Percentiles rank a stretch among this genome's conserved stretches.
Evolutionary conservation across 495 filamentous ascomycete genomes (phyloP).

Genomic region (Xylaria palmicola): DNA sequence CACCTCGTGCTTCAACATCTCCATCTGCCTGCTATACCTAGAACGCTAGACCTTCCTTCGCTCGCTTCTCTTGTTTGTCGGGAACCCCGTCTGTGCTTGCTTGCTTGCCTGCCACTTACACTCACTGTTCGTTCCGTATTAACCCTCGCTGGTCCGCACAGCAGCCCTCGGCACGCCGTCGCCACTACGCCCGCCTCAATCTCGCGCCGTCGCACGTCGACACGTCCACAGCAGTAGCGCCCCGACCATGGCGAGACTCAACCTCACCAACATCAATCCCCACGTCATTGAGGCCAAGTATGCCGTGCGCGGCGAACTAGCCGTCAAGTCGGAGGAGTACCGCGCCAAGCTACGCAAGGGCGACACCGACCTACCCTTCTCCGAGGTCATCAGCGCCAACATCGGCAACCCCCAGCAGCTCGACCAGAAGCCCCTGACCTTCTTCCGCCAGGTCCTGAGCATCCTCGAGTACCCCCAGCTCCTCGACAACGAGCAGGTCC

Average conservation of each 20-base stretch:
- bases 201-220: conserved; percentile 15
- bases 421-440: conserved; percentile 97
- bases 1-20: neutral
- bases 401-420: conserved; percentile 99
- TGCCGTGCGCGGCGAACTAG: conserved; percentile 93
- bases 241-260: conserved; percentile 60
- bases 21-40: too few relatives aligned
- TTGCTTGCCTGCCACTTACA: too few relatives aligned
- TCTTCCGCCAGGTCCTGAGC: conserved; percentile 96
- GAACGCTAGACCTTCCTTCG: neutral
- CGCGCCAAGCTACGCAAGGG: conserved; percentile 61
- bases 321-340: conserved; percentile 85
- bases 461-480: conserved; percentile 86
- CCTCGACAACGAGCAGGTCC: conserved; percentile 71
- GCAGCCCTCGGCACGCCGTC: too few relatives aligned
- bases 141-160: too few relatives aligned
- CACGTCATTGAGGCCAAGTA: conserved; percentile 84
- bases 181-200: conserved; percentile 13
- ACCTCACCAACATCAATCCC: conserved; percentile 86
- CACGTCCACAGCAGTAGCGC: conserved; percentile 41
- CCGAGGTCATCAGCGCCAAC: conserved; percentile 90
- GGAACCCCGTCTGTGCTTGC: neutral
- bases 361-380: conserved; percentile 73
- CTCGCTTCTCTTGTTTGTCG: neutral
- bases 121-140: too few relatives aligned